Evolutionary conservation across 345 rosid genomes (phyloP).

Genomic region (Gossypium sturtianum): DNA sequence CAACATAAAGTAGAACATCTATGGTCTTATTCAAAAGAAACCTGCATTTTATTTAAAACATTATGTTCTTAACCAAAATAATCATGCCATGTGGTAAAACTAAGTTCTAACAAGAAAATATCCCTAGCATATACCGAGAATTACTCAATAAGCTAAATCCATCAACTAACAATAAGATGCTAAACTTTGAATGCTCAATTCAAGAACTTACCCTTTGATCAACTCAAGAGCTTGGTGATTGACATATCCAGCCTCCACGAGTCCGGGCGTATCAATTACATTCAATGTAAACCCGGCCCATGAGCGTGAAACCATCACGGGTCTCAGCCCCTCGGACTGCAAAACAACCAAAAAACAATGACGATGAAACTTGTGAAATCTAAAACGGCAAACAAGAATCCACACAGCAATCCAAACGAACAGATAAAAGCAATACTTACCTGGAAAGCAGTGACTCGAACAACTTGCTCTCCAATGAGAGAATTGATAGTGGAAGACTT

Average conservation of each 20-base stretch:
- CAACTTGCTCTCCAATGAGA: slow-evolving; percentile 71
- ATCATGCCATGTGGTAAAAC: neutral
- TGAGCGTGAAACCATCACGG: slow-evolving; percentile 65
- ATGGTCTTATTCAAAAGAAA: slow-evolving; percentile 74
- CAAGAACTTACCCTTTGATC: slow-evolving; percentile 52
- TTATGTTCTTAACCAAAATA: neutral
- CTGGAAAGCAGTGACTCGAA: slow-evolving; percentile 71
- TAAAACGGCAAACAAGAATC: neutral
- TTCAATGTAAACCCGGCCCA: slow-evolving; percentile 66
- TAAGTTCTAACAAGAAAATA: neutral
- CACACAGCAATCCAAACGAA: neutral
- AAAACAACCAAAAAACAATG: slow-evolving; percentile 5
- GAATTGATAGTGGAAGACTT: slow-evolving; percentile 85
- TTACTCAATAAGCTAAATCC: neutral
- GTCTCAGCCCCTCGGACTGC: slow-evolving; percentile 66
- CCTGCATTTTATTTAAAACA: slow-evolving; percentile 29
- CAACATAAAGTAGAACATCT: slow-evolving; percentile 68
- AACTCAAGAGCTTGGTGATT: slow-evolving; percentile 71
- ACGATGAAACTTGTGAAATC: neutral
- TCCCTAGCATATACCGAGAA: neutral
- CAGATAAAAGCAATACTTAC: slow-evolving; percentile 17
- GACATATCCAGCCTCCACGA: slow-evolving; percentile 82
- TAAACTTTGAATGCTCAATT: neutral
- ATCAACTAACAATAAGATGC: neutral
- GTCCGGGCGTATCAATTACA: slow-evolving; percentile 76